A percentile compares a stretch with the other conserved stretches of the same genome.
Evolutionary conservation across 1,139 yeast species (phyloP).

Genomic region (Taphrina flavorubra): DNA sequence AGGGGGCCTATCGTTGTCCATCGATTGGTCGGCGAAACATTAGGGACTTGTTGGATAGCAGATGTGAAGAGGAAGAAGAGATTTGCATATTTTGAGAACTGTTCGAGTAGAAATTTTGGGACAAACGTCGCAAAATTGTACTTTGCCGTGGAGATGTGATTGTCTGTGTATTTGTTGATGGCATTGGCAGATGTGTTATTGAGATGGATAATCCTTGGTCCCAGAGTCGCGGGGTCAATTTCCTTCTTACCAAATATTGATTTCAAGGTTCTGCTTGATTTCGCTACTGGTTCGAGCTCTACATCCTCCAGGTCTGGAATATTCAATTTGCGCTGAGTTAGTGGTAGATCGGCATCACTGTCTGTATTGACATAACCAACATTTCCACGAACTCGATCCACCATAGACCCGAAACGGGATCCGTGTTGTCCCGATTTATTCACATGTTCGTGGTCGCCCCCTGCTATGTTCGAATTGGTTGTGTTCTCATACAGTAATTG

Average conservation of each 20-base stretch:
- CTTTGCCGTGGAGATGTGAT: conserved; percentile 95
- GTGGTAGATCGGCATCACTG: conserved; percentile 44
- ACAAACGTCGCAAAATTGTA: conserved; percentile 90
- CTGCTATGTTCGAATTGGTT: not conserved
- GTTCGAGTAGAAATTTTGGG: conserved; percentile 94
- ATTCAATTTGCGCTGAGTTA: conserved; percentile 39
- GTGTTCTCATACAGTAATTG: conserved; percentile 21
- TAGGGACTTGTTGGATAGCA: conserved; percentile 93
- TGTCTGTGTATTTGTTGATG: conserved; percentile 68
- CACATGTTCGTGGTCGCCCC: not conserved
- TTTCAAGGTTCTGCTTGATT: conserved; percentile 10
- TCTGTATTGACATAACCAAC: conserved; percentile 25
- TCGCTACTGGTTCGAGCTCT: conserved; percentile 6
- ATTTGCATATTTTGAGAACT: conserved; percentile 95
- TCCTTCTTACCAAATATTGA: conserved; percentile 50
- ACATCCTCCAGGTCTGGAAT: conserved; percentile 24
- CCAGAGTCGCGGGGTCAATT: conserved; percentile 51
- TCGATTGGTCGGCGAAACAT: conserved; percentile 94
- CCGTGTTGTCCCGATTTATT: not conserved
- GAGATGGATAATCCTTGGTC: conserved; percentile 73
- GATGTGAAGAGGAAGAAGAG: conserved; percentile 92
- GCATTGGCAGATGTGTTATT: conserved; percentile 65
- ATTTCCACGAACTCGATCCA: conserved; percentile 23
- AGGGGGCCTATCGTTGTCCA: conserved; percentile 94
- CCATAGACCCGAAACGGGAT: conserved; percentile 32